phyloP scores from a whole-genome alignment of 129 eudicot genomes.

The Flaveria sonorensis region DNA sequence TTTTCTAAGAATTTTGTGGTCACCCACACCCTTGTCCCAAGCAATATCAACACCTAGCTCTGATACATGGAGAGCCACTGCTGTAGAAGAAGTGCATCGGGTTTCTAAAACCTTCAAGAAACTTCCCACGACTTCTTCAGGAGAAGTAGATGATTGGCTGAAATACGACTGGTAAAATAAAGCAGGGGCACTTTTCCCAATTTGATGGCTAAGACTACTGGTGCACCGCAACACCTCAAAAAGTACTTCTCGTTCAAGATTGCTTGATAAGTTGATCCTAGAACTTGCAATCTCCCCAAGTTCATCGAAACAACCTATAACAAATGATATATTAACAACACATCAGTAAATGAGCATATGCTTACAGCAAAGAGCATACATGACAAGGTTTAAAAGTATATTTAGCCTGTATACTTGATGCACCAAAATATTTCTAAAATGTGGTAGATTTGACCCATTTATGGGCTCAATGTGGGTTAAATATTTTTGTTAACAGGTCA shows the following conservation, averaged over 20 bases:
- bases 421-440: neutral
- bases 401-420: neutral
- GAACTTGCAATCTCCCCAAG: constrained; percentile 45
- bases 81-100: constrained; percentile 56
- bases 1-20: constrained; percentile 73
- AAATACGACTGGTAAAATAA: constrained; percentile 67
- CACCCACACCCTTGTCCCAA: constrained; percentile 66
- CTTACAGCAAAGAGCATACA: neutral
- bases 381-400: neutral
- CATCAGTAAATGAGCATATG: constrained; percentile 6
- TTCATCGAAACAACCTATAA: constrained; percentile 63
- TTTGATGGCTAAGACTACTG: constrained; percentile 61
- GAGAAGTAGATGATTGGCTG: constrained; percentile 52
- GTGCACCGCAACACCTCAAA: constrained; percentile 68
- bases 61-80: constrained; percentile 56
- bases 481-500: neutral
- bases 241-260: constrained; percentile 57
- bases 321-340: constrained; percentile 10
- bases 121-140: constrained; percentile 68
- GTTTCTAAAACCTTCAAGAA: constrained; percentile 75
- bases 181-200: constrained; percentile 78
- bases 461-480: neutral
- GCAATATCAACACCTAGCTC: constrained; percentile 77
- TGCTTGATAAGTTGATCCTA: constrained; percentile 43
- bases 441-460: neutral